phyloP scores from a whole-genome alignment of 2,329 filamentous ascomycete species.

The Coniochaeta sp. region DNA sequence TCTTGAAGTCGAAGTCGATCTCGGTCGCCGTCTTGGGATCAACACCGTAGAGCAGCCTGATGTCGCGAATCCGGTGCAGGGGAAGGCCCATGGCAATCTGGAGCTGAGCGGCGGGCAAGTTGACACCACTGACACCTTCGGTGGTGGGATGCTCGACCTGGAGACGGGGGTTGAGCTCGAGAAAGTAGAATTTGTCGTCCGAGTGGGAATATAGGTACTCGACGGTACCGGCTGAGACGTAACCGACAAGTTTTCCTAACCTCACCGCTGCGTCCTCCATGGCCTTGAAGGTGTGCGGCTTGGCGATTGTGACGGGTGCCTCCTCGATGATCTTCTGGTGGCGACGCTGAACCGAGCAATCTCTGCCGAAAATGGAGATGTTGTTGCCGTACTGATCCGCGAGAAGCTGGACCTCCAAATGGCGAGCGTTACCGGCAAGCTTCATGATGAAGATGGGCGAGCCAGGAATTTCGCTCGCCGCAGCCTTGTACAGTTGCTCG shows the following conservation, averaged over 20 bases:
- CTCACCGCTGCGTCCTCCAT: slow-evolving; percentile 98
- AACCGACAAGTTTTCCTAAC: slow-evolving; percentile 87
- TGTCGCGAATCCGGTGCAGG: slow-evolving; percentile 90
- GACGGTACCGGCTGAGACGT: slow-evolving; percentile 97
- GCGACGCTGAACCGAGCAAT: slow-evolving; percentile 95
- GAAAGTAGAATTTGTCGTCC: slow-evolving; percentile 98
- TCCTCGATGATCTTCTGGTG: slow-evolving; percentile 99
- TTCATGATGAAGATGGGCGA: slow-evolving; percentile 99
- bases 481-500: slow-evolving; percentile 82
- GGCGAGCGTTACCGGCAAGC: slow-evolving; percentile 88
- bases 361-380: slow-evolving; percentile 96
- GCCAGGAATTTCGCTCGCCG: slow-evolving; percentile 93
- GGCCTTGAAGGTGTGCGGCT: slow-evolving; percentile 77
- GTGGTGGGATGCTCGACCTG: slow-evolving; percentile 99
- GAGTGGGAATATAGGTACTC: slow-evolving; percentile 98
- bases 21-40: slow-evolving; percentile 80
- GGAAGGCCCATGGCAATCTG: slow-evolving; percentile 99
- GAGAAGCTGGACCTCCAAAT: slow-evolving; percentile 94
- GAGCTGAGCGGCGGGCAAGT: slow-evolving; percentile 92
- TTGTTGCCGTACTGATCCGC: slow-evolving; percentile 99
- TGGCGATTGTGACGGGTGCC: slow-evolving; percentile 94
- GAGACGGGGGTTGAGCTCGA: slow-evolving; percentile 96
- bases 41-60: slow-evolving; percentile 89
- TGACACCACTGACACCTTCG: slow-evolving; percentile 98
- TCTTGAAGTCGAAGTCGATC: slow-evolving; percentile 96